These are phyloP conservation scores for Cryptococcus wingfieldii DNA, from an alignment of 1,284 basidiomycete genomes.

Conservation along the genomic window DNA sequence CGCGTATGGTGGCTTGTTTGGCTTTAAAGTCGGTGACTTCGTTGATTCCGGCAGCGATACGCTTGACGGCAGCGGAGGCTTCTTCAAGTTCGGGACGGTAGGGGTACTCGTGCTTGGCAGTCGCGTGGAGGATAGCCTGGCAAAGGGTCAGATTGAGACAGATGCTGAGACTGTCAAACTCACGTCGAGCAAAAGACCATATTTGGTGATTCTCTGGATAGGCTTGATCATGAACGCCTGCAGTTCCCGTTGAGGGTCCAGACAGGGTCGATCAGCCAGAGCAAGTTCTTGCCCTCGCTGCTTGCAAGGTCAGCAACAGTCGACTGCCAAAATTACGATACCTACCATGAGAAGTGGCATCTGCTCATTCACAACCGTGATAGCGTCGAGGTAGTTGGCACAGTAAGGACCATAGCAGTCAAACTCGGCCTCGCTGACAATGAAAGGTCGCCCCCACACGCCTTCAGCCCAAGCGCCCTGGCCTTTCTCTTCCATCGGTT, in stretches of 20 bases:
- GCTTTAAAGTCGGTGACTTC: constrained; percentile 83
- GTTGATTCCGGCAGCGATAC: constrained; percentile 93
- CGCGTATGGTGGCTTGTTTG: constrained; percentile 68
- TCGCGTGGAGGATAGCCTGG: constrained; percentile 39
- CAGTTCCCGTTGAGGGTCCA: constrained; percentile 59
- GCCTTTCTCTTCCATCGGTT: constrained; percentile 53
- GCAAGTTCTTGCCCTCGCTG: constrained; percentile 38
- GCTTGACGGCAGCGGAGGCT: constrained; percentile 80
- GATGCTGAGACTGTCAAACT: constrained; percentile 22
- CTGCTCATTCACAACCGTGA: constrained; percentile 78
- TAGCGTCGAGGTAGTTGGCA: constrained; percentile 86
- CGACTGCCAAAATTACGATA: constrained; percentile 17
- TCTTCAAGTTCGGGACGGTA: constrained; percentile 75
- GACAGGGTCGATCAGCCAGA: constrained; percentile 30
- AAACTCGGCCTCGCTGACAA: constrained; percentile 78
- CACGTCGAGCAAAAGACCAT: constrained; percentile 63
- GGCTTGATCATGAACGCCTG: constrained; percentile 77
- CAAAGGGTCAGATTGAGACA: constrained; percentile 9
- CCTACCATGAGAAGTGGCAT: constrained; percentile 77
- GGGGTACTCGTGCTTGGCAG: constrained; percentile 56
- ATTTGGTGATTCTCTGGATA: constrained; percentile 73
- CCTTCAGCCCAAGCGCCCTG: constrained; percentile 70
- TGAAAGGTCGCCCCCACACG: constrained; percentile 79
- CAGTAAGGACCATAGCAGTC: constrained; percentile 96
- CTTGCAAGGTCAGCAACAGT: not conserved